A percentile compares a stretch with the other conserved stretches of the same genome.
These are phyloP conservation scores for Pelargonium nanum DNA, from an alignment of 345 rosid species.

Conservation along the genomic window DNA sequence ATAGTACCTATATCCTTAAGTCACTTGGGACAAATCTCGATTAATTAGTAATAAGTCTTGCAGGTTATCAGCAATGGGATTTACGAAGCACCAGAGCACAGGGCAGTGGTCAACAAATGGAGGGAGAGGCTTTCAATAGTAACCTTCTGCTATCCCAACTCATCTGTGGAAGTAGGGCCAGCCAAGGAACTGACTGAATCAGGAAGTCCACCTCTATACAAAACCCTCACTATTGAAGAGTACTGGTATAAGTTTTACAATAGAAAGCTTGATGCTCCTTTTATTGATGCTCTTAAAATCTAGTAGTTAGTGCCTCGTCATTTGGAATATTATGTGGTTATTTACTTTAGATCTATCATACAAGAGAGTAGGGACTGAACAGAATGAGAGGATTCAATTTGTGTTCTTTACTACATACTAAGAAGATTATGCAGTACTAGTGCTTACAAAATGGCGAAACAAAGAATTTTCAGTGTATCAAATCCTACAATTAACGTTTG, in stretches of 20 bases:
- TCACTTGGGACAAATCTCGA: too few species aligned
- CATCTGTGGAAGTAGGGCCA: constrained; percentile 22
- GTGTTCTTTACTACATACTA: too few species aligned
- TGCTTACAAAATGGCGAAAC: background rate
- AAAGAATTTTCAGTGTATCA: background rate
- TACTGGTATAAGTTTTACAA: constrained; percentile 16
- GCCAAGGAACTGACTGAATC: constrained; percentile 18
- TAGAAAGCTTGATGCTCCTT: constrained; percentile 11
- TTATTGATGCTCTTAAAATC: constrained; percentile 9
- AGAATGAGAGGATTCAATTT: too few species aligned
- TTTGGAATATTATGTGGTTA: too few species aligned
- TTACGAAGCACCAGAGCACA: constrained; percentile 16
- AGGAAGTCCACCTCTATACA: constrained; percentile 18
- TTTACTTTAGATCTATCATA: too few species aligned
- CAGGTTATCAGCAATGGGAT: constrained; percentile 21
- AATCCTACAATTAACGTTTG: background rate
- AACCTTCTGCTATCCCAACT: constrained; percentile 26
- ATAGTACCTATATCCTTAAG: too few species aligned
- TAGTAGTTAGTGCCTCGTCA: background rate
- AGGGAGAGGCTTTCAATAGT: constrained; percentile 22
- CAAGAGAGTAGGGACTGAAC: too few species aligned
- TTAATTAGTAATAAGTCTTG: too few species aligned
- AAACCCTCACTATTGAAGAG: constrained; percentile 15
- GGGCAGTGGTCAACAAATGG: constrained; percentile 16
- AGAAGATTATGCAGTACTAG: too few species aligned